Percentiles rank a stretch among this genome's conserved stretches.
Conservation (phyloP, 805 yeast species). For the Brettanomyces nanus region DNA sequence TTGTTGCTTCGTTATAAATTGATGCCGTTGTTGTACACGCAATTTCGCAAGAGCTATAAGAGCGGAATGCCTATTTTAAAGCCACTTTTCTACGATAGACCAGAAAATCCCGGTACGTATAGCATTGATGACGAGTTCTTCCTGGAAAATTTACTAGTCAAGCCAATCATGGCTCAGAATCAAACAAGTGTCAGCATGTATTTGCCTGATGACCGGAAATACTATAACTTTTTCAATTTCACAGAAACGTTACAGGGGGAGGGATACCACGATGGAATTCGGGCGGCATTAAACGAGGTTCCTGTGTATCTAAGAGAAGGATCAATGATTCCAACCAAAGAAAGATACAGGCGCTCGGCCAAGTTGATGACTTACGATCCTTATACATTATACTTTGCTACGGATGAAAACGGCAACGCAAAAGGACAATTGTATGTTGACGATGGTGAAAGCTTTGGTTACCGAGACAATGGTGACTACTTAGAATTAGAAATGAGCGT, state of each 20-base stretch:
- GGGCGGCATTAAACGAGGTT: slow-evolving; percentile 47
- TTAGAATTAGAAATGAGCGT: slow-evolving; percentile 34
- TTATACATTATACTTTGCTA: slow-evolving; percentile 61
- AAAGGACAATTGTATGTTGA: slow-evolving; percentile 64
- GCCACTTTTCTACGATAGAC: slow-evolving; percentile 56
- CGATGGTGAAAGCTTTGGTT: slow-evolving; percentile 71
- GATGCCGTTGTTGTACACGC: slow-evolving; percentile 74
- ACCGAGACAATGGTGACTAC: slow-evolving; percentile 39
- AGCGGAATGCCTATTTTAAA: slow-evolving; percentile 63
- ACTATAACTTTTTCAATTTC: slow-evolving; percentile 40
- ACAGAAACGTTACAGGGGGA: slow-evolving; percentile 22
- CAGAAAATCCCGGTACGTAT: slow-evolving; percentile 39
- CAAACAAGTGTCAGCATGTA: slow-evolving; percentile 32
- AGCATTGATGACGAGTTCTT: slow-evolving; percentile 77
- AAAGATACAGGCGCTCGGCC: slow-evolving; percentile 73
- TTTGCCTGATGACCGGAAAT: slow-evolving; percentile 47
- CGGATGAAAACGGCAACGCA: slow-evolving; percentile 32
- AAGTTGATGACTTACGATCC: slow-evolving; percentile 74
- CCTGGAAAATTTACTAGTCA: slow-evolving; percentile 63
- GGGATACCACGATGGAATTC: slow-evolving; percentile 29
- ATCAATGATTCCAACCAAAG: slow-evolving; percentile 55
- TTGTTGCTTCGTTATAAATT: slow-evolving; percentile 65
- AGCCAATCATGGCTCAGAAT: slow-evolving; percentile 65
- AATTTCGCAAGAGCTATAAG: slow-evolving; percentile 55
- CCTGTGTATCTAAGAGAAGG: slow-evolving; percentile 82